Evolutionary conservation across 176 grass and related monocot genomes (phyloP), one percentile per base, ranked within the genome.

Genomic region (Echinochloa phyllopogon): DNA sequence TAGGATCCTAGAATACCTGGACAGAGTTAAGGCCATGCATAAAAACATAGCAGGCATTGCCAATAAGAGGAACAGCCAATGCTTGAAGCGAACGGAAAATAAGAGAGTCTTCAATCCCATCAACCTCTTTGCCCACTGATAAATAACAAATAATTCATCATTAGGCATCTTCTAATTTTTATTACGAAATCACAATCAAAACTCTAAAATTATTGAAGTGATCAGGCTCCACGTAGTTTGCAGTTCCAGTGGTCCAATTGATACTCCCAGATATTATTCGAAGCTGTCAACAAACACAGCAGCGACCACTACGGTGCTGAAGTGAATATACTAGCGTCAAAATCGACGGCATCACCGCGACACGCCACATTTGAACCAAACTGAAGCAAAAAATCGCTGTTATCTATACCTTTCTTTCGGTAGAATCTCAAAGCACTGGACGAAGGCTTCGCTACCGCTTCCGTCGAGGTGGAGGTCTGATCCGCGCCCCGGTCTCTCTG

Each of bases 1-100:
- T 33, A 33, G 29, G 29, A 33, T 1, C 29, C 16, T 77, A 65
- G 53, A 75, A 60, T 95, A 98, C 96, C 93, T 98, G 91, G 44
- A 99, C 93, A 63, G 76, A 80, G 74, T 99, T 99, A 18, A 99
- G 85, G 36, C 96, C 96, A 58, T 99, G 93, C 96, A 99, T 99
- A 82, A 99, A 99, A 66, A 90, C 84, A 92, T 99, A 88, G 71
- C 93, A 99, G 37, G 91, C 96, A 69, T 87, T 94, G 11, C 96
- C 93, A 40, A 99, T 96, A 12, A 94, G 66, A 64, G 96, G 96
- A 74, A 99, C 88, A 8, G 89, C 91, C 73, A 99, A 64, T 40
- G 91, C 91, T 87, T 91, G 96, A 33, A 95, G 85, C 10, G 94
- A 87, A 27, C 91, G 89, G 55, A 99, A 63, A 27, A 94, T 82